Evolutionary conservation across 176 grass and related monocot genomes (phyloP), one percentile per base, ranked within the genome.

Genomic region (Panicum miliaceum): DNA sequence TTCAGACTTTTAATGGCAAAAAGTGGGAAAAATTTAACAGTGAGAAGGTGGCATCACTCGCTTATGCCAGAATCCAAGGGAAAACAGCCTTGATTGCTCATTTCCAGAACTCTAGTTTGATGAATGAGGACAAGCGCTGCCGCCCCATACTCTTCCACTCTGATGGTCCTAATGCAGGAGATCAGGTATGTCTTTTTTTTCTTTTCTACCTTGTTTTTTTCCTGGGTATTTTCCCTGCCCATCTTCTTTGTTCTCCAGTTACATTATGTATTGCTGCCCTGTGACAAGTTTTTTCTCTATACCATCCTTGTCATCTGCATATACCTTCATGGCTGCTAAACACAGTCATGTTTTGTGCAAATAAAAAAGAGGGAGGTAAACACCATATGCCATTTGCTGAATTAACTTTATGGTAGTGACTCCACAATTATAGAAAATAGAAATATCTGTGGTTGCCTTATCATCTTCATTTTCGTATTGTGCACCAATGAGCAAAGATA

Each of bases 21-120:
- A 98, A 94, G 71, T 98, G 95, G 95, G 95, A 98, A 76, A 98
- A 98, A 27, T 98, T 98, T 52, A 98, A 98, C 72, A 98, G 95
- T 34, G 95, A 98, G 86, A 98, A 98, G 75, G 95, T 98, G 46
- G 95, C 95, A 68, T 94, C 95, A 68, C 90, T 98, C 71, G 95
- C 95, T 84, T 98, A 98, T 88, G 95, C 92, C 52, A 92, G 95
- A 87, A 98, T 98, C 58, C 95, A 98, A 79, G 95, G 95, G 27
- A 94, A 94, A 75, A 26, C 82, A 71, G 79, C 92, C 64, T 76
- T 98, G 56, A 90, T 98, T 81, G 84, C 87, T 79, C 95, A 98
- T 89, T 98, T 98, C 67, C 95, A 98, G 81, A 98, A 98, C 72
- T 98, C 95, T 4, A 94, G 92, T 85, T 88, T 98, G 84, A 98